Evolutionary conservation across 495 filamentous ascomycete genomes (phyloP).

Genomic region (Schizothecium vesticola): DNA sequence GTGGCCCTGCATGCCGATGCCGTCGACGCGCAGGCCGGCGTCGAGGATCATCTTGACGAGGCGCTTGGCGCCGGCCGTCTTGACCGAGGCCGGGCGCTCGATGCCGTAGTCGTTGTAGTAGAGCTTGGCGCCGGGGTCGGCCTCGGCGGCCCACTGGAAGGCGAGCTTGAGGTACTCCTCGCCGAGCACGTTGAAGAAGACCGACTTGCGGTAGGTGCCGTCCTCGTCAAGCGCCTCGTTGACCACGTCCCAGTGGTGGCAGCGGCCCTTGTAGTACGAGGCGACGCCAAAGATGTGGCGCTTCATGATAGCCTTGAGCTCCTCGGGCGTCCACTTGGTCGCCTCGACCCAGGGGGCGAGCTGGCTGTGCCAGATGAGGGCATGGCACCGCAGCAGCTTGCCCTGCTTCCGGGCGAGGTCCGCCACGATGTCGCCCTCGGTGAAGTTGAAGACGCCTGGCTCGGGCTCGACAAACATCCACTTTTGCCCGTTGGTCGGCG

Average conservation of each 20-base stretch:
- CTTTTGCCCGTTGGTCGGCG: constrained; percentile 51
- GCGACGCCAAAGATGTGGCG: constrained; percentile 51
- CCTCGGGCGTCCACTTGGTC: constrained; percentile 48
- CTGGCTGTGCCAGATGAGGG: constrained; percentile 57
- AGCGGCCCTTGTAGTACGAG: constrained; percentile 52
- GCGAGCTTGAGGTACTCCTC: constrained; percentile 55
- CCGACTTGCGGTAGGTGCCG: constrained; percentile 51
- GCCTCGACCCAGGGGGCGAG: constrained; percentile 52
- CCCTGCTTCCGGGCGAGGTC: constrained; percentile 42
- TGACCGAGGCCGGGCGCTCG: constrained; percentile 38
- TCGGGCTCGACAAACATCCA: constrained; percentile 50
- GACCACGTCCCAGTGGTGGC: constrained; percentile 58
- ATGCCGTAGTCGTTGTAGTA: constrained; percentile 71
- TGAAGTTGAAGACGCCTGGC: constrained; percentile 47
- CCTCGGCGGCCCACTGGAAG: constrained; percentile 46
- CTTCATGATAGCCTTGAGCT: constrained; percentile 46
- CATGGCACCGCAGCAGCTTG: constrained; percentile 53
- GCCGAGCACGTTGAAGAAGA: constrained; percentile 54
- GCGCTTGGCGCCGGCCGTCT: constrained; percentile 40
- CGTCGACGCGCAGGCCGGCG: constrained; percentile 54
- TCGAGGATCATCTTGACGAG: constrained; percentile 52
- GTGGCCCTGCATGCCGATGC: constrained; percentile 61
- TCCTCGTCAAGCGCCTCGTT: constrained; percentile 69
- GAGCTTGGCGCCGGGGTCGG: constrained; percentile 55
- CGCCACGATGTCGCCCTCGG: constrained; percentile 47